Conservation (phyloP, 2,329 filamentous ascomycete genomes). For the Zalaria obscura region DNA sequence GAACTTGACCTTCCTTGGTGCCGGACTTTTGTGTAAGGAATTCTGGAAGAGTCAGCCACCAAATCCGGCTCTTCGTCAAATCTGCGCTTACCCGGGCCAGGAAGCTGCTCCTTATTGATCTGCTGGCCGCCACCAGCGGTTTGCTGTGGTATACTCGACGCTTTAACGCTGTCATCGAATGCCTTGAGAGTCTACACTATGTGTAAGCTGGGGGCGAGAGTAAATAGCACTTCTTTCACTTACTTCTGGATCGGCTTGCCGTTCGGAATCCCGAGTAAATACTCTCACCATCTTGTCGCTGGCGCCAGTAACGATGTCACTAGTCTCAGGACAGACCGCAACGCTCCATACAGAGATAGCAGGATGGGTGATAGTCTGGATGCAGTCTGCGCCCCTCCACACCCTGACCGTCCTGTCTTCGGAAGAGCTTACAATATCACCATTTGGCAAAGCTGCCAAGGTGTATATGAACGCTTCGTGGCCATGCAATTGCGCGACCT, state of each 20-base stretch:
- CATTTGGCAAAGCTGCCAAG: conserved; percentile 60
- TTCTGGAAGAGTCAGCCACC: conserved; percentile 28
- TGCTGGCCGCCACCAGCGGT: conserved; percentile 48
- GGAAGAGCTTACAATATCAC: conserved; percentile 79
- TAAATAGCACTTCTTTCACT: not conserved
- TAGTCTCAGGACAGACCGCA: conserved; percentile 64
- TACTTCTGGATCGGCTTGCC: conserved; percentile 53
- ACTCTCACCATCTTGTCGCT: conserved; percentile 78
- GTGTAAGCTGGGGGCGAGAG: not conserved
- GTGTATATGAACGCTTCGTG: conserved; percentile 95
- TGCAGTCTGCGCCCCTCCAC: conserved; percentile 69
- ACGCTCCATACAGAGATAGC: conserved; percentile 95
- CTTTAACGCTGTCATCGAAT: conserved; percentile 72
- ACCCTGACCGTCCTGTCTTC: conserved; percentile 89
- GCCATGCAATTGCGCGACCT: conserved; percentile 64
- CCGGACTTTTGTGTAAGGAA: conserved; percentile 71
- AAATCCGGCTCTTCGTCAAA: too few relatives aligned
- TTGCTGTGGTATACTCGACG: conserved; percentile 77
- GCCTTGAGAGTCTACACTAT: conserved; percentile 36
- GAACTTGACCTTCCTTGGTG: conserved; percentile 91
- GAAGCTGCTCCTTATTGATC: conserved; percentile 84
- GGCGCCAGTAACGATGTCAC: conserved; percentile 86
- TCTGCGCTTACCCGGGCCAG: conserved; percentile 43
- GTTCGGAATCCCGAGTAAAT: conserved; percentile 60
- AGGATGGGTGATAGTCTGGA: conserved; percentile 93